phyloP scores from a whole-genome alignment of 331 rosid species.

The Rhamnella rubrinervis region DNA sequence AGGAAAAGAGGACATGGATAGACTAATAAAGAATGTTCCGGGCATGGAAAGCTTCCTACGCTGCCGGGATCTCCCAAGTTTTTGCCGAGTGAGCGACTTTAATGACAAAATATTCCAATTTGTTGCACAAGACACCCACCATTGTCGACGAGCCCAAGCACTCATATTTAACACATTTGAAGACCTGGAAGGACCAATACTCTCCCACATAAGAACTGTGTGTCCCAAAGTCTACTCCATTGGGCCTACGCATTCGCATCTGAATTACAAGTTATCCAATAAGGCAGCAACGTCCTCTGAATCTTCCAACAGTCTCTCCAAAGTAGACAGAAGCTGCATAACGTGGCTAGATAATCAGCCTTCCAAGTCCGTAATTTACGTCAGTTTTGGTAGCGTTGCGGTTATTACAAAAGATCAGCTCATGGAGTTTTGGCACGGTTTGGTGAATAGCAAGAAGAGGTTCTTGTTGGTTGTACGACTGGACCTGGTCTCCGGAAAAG shows the following conservation, averaged over 20 bases:
- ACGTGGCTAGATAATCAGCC: conserved; percentile 50
- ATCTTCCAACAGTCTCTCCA: conserved; percentile 19
- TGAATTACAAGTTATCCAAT: conserved; percentile 2
- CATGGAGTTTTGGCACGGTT: conserved; percentile 53
- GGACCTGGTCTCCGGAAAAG: not conserved
- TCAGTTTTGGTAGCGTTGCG: conserved; percentile 45
- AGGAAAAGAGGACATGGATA: conserved; percentile 38
- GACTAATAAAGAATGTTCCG: conserved; percentile 16
- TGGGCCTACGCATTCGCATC: conserved; percentile 45
- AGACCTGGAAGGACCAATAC: conserved; percentile 38
- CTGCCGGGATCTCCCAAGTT: conserved; percentile 45
- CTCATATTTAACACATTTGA: conserved; percentile 46
- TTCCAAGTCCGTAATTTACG: conserved; percentile 35
- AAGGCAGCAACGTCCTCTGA: no score
- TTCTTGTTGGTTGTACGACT: conserved; percentile 54
- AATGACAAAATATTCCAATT: not conserved
- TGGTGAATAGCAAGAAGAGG: conserved; percentile 38
- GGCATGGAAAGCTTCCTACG: conserved; percentile 49
- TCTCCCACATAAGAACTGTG: conserved; percentile 27
- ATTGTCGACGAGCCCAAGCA: not conserved
- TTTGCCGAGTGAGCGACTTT: conserved; percentile 10
- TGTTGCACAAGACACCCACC: not conserved
- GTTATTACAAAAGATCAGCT: not conserved
- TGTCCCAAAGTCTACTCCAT: conserved; percentile 31
- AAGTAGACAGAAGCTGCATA: conserved; percentile 43